phyloP scores from a whole-genome alignment of 805 yeast genomes.

The Ogataea trehaloabstinens region DNA sequence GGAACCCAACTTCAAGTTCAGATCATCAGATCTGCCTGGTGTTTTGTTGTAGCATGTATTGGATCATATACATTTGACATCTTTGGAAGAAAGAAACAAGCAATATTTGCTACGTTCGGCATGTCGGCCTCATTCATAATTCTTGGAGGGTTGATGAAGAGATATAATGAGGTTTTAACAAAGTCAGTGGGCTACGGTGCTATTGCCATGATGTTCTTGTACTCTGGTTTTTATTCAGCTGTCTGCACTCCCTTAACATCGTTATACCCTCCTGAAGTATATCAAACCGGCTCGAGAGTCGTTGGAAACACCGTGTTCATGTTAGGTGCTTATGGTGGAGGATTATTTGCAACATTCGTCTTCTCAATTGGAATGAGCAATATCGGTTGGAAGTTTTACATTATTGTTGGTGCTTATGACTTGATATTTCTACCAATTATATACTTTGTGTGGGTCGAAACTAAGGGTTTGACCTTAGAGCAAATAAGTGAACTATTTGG shows the following conservation, averaged over 20 bases:
- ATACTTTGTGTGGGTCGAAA: constrained; percentile 29
- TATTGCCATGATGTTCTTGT: constrained; percentile 48
- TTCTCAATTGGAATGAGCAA: constrained; percentile 37
- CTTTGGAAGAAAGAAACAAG: constrained; percentile 19
- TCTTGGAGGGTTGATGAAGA: constrained; percentile 21
- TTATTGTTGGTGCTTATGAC: constrained; percentile 16
- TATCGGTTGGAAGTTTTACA: constrained; percentile 35
- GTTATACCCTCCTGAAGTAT: constrained; percentile 43
- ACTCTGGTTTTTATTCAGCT: constrained; percentile 39
- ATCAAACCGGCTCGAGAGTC: constrained; percentile 26
- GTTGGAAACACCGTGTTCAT: constrained; percentile 17
- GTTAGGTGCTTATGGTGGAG: constrained; percentile 14
- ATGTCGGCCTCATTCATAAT: constrained; percentile 21
- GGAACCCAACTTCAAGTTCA: constrained; percentile 24
- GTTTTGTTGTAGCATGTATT: constrained; percentile 17
- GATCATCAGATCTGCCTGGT: constrained; percentile 17
- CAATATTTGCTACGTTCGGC: constrained; percentile 12
- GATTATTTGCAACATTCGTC: constrained; percentile 32
- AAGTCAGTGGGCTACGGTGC: constrained; percentile 25
- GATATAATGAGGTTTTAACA: constrained; percentile 5
- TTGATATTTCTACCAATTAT: constrained; percentile 24
- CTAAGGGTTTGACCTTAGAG: constrained; percentile 37
- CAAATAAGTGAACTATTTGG: constrained; percentile 25
- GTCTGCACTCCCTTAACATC: constrained; percentile 46
- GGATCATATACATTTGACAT: constrained; percentile 19